Evolutionary conservation across 352 stramenopile species (phyloP).

Genomic region (Elongisporangium prolatum): DNA sequence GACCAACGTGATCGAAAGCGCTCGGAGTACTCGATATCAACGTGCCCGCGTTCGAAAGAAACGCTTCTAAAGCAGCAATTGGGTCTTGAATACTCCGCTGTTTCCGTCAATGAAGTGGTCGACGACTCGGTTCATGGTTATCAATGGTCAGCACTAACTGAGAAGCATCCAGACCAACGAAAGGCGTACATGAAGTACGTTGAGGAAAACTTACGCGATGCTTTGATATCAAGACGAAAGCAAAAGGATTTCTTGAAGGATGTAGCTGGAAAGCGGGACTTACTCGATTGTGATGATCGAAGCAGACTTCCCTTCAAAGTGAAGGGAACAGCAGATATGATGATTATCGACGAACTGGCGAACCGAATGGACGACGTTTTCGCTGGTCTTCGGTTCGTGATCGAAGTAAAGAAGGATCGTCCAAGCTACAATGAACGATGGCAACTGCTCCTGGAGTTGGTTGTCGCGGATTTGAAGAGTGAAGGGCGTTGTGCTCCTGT

Average conservation of each 20-base stretch:
- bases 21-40: no score
- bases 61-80: no score
- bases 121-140: no score
- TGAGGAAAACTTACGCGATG: no score
- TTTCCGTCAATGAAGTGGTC: no score
- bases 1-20: no score
- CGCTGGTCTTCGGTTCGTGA: no score
- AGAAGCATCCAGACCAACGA: no score
- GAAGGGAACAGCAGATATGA: slow-evolving; percentile 10
- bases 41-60: no score
- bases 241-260: slow-evolving; percentile 12
- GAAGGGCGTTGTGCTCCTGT: slow-evolving; percentile 14
- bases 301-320: slow-evolving; percentile 10
- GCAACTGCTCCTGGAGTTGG: neutral
- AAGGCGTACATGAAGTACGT: no score
- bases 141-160: no score
- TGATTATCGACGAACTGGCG: slow-evolving; percentile 12
- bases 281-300: slow-evolving; percentile 7
- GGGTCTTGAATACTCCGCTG: no score
- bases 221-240: slow-evolving; percentile 1
- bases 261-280: slow-evolving; percentile 3
- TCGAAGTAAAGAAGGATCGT: neutral
- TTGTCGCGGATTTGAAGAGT: slow-evolving; percentile 15
- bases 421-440: neutral
- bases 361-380: neutral